Conservation (phyloP, 2,329 filamentous ascomycete species). For the Fusarium algeriense region DNA sequence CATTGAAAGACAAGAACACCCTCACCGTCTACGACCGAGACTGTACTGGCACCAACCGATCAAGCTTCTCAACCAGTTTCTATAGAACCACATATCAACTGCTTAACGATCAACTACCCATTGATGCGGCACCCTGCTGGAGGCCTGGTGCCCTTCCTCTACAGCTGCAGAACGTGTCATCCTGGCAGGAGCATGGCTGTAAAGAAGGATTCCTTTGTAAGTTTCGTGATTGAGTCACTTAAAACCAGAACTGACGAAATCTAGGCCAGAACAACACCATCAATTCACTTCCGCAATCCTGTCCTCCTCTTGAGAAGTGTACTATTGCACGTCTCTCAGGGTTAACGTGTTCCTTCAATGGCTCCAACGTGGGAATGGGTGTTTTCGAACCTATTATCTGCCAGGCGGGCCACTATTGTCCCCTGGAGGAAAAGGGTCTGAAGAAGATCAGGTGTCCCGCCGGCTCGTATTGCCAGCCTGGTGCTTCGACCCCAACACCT, state of each 20-base stretch:
- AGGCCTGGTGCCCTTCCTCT: constrained; percentile 55
- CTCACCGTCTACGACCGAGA: constrained; percentile 55
- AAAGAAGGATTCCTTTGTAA: constrained; percentile 58
- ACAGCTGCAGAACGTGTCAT: constrained; percentile 53
- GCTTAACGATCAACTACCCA: constrained; percentile 45
- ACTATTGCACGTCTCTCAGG: constrained; percentile 54
- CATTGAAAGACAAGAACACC: constrained; percentile 35
- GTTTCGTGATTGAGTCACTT: constrained; percentile 24
- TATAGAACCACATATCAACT: constrained; percentile 51
- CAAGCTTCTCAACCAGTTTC: constrained; percentile 57
- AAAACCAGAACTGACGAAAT: not conserved
- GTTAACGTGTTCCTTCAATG: constrained; percentile 49
- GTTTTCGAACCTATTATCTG: constrained; percentile 66
- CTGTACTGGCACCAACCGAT: constrained; percentile 58
- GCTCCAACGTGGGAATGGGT: constrained; percentile 57
- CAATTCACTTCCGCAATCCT: constrained; percentile 61
- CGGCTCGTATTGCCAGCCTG: constrained; percentile 65
- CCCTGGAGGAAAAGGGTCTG: constrained; percentile 51
- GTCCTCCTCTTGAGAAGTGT: constrained; percentile 55
- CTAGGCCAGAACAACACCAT: constrained; percentile 59
- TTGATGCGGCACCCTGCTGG: constrained; percentile 57
- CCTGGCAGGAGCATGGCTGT: constrained; percentile 56
- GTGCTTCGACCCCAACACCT: constrained; percentile 60
- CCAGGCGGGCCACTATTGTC: constrained; percentile 63
- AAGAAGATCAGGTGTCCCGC: constrained; percentile 58